Evolutionary conservation across 768 basidiomycete genomes (phyloP).

Genomic region (Daedaleopsis nitida): DNA sequence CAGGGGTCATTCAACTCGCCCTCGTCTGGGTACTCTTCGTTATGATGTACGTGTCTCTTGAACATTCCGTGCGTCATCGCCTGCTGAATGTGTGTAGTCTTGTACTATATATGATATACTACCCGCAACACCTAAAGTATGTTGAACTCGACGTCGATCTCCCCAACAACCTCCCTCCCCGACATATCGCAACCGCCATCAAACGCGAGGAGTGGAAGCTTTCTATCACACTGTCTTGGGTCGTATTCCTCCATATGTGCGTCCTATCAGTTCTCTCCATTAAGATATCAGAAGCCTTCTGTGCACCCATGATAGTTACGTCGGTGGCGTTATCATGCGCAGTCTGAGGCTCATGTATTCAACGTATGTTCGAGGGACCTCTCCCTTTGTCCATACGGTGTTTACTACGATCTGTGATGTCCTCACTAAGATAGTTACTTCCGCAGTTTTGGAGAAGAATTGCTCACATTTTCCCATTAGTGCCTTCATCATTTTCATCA

Average conservation of each 20-base stretch:
- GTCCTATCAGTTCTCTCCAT: slow-evolving; percentile 27
- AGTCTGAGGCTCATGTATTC: too few relatives aligned
- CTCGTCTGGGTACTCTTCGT: slow-evolving; percentile 86
- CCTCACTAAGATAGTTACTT: too few relatives aligned
- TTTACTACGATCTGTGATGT: too few relatives aligned
- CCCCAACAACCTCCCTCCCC: slow-evolving; percentile 43
- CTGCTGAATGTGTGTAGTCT: slow-evolving; percentile 51
- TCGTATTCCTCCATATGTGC: slow-evolving; percentile 74
- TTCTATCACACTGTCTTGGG: slow-evolving; percentile 76
- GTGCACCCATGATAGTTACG: background rate
- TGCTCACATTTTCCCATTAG: slow-evolving; percentile 34
- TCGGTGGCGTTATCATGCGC: background rate
- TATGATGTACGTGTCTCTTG: slow-evolving; percentile 65
- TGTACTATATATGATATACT: slow-evolving; percentile 90
- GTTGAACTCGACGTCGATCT: slow-evolving; percentile 43
- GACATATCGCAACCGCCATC: slow-evolving; percentile 48
- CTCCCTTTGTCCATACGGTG: too few relatives aligned
- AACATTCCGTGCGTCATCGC: background rate
- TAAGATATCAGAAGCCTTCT: background rate
- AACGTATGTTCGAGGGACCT: background rate
- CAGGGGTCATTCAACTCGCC: slow-evolving; percentile 81
- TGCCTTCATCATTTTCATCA: slow-evolving; percentile 56
- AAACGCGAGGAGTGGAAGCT: slow-evolving; percentile 73
- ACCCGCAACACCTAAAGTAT: slow-evolving; percentile 83
- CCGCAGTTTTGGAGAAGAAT: too few relatives aligned